Evolutionary conservation across 2,329 filamentous ascomycete species (phyloP).

Genomic region (Neopestalotiopsis clavispora): DNA sequence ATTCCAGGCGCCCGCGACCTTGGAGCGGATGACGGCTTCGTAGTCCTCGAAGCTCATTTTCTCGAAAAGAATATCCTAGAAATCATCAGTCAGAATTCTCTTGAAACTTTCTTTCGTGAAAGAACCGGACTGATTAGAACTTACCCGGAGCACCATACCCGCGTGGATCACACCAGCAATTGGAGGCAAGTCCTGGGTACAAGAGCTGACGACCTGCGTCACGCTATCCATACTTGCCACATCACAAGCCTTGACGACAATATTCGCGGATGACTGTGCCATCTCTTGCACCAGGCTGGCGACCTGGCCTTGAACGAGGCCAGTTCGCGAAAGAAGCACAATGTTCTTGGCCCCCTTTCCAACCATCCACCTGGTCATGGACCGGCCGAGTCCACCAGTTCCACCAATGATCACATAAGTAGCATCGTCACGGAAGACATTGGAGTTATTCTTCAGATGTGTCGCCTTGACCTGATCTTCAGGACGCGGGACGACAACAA

Average conservation of each 20-base stretch:
- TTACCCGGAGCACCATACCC: constrained; percentile 53
- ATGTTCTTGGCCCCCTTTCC: constrained; percentile 51
- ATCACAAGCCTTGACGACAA: constrained; percentile 54
- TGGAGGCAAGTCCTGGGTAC: constrained; percentile 41
- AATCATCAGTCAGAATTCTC: background rate
- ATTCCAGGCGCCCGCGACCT: constrained; percentile 59
- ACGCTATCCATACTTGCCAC: constrained; percentile 46
- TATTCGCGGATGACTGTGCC: constrained; percentile 41
- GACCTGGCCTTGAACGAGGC: constrained; percentile 43
- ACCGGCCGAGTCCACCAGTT: constrained; percentile 55
- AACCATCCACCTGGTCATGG: constrained; percentile 54
- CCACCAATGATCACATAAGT: constrained; percentile 58
- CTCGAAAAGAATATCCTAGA: constrained; percentile 52
- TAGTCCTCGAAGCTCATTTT: constrained; percentile 58
- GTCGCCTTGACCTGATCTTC: constrained; percentile 47
- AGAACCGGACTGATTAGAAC: constrained; percentile 22
- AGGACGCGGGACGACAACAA: constrained; percentile 46
- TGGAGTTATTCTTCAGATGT: constrained; percentile 37
- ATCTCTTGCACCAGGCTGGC: constrained; percentile 45
- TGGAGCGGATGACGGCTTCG: constrained; percentile 51
- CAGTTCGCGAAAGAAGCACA: constrained; percentile 53
- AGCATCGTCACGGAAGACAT: constrained; percentile 43
- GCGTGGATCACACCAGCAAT: constrained; percentile 52
- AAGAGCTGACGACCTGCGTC: constrained; percentile 39
- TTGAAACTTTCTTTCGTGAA: background rate